Percentiles rank a stretch among this genome's conserved stretches.
phyloP scores from a whole-genome alignment of 108 stramenopile species.

The Craspedostauros australis region DNA sequence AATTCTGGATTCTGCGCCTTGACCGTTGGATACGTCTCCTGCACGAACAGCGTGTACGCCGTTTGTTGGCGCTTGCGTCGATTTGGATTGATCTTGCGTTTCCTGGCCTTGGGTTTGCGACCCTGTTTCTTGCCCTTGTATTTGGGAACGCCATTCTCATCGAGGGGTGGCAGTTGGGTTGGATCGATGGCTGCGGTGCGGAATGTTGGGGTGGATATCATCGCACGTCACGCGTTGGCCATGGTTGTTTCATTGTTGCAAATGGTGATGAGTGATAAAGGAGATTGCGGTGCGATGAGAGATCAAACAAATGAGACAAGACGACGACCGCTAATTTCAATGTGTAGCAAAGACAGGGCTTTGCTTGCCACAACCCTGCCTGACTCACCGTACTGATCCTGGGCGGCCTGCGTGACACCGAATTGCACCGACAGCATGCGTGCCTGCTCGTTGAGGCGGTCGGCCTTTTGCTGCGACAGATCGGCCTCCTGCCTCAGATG shows the following conservation, averaged over 20 bases:
- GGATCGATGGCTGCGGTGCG: constrained; percentile 3
- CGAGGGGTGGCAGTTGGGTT: constrained; percentile 30
- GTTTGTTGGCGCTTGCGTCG: constrained; percentile 41
- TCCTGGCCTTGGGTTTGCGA: constrained; percentile 35
- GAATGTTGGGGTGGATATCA: background rate
- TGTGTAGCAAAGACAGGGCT: background rate
- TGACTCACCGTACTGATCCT: constrained; percentile 22
- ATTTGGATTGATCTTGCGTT: constrained; percentile 36
- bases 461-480: constrained; percentile 31
- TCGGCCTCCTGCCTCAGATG: constrained; percentile 37
- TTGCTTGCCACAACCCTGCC: background rate
- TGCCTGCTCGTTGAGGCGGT: constrained; percentile 32
- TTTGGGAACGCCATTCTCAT: constrained; percentile 46
- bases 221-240: background rate
- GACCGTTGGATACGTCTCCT: constrained; percentile 31
- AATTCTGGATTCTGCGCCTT: constrained; percentile 21
- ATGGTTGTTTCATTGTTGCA: background rate
- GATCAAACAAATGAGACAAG: background rate
- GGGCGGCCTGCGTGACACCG: constrained; percentile 21
- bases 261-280: background rate
- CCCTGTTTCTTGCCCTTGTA: constrained; percentile 53
- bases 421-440: constrained; percentile 17
- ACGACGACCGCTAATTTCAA: background rate
- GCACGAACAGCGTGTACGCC: constrained; percentile 43
- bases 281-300: background rate